Evolutionary conservation across 78 protist species (phyloP), one percentile per base, ranked within the genome.

Genomic region (Protostelium mycophagum): DNA sequence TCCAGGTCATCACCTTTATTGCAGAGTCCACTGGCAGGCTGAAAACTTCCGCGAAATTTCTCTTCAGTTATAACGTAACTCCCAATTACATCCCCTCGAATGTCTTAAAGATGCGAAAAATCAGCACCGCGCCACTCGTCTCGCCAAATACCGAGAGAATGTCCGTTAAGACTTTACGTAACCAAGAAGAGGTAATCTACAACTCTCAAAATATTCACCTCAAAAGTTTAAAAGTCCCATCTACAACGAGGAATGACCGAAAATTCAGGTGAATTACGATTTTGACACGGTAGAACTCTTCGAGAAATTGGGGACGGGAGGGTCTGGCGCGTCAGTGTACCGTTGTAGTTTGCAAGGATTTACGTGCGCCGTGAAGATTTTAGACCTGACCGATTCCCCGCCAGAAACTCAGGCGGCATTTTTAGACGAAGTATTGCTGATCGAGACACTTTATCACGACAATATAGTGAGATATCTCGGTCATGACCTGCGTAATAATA

Each of bases 401-500:
- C 63, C 89, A 1, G 38, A 35, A 38, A 34, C 89, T 35, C 85
- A 89, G 5, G 87, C 89, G 83, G 92, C 89, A 34, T 91, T 91
- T 38, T 87, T 91, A 9, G 36, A 84, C 0, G 94, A 91, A 35
- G 89, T 91, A 34, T 89, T 39, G 0, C 86, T 91, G 35, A 91
- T 91, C 92, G 89, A 84, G 25, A 88, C 89, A 86, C 88, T 91
- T 1, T 73, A 28, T 36, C 88, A 91, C 29, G 90, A 37, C 28
- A 91, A 91, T 63, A 91, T 91, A 63, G 94, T 91, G 0, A 91
- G 89, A 83, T 91, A 91, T 36, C 85, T 91, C 1, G 94, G 94
- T n/a, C 94, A 91, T 28, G 73, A 91, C 35, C 34, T 91, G 34
- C 87, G 87, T 5, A 28, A n/a, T 9, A 63, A 85, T 38, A 91